Evolutionary conservation across 768 basidiomycete genomes (phyloP), one percentile per base, ranked within the genome.

Genomic region (Podaxis sp.): DNA sequence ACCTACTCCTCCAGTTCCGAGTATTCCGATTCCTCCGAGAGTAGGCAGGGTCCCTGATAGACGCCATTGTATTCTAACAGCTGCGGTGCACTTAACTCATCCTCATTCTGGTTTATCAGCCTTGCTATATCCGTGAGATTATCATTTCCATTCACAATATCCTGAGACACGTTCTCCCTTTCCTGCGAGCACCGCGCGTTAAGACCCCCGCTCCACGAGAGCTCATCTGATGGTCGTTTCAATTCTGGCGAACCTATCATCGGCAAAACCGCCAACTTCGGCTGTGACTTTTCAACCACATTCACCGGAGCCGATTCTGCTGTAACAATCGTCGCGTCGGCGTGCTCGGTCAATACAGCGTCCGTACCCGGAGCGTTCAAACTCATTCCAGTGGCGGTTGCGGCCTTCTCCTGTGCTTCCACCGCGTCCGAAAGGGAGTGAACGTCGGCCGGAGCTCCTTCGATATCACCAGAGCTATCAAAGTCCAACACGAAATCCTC

Each of bases 21-120:
- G 43, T 69, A 66, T 19, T 73, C 69, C n/a, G 67, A 57, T 19
- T 64, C 61, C 36, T 63, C 49, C 33, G 56, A 61, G 57, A 74
- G 72, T 15, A 74, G 63, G 54, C 70, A 74, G 2, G 76, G 77
- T 2, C 77, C 79, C 27, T 72, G 54, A 63, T 70, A 76, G 7
- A 68, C 64, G 7, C 76, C 75, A 50, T 74, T 64, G 1, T 72
- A 67, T 57, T 73, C 74, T 50, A 67, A 49, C 63, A 77, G 55
- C 37, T 69, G 66, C 1, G 69, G 68, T 22, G 66, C 52, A 46
- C 53, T 56, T 40, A 69, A 47, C 22, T 65, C 54, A 25, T 65
- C 59, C 13, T 8, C 59, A n/a, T 19, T 37, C 15, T 53, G 19
- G 11, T n/a, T 24, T 4, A 29, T 43, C 13, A 36, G 4, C 37